phyloP scores from a whole-genome alignment of 306 rosid genomes.

The Rosa multiflora region DNA sequence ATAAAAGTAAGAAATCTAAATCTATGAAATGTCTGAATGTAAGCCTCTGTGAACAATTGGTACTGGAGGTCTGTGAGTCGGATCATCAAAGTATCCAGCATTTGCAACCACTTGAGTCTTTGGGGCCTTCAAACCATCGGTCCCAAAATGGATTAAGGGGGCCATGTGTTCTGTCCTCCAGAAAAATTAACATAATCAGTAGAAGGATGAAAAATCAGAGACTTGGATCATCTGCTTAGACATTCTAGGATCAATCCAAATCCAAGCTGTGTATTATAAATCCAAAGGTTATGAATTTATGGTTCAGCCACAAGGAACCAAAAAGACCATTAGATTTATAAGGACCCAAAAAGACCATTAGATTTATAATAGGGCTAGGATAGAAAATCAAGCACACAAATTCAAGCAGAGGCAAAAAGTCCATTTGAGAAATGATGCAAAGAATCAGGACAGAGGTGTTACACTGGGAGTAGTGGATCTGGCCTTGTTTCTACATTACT shows the following conservation, averaged over 20 bases:
- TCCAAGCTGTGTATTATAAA: background rate
- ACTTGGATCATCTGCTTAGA: background rate
- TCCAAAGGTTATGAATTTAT: background rate
- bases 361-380: background rate
- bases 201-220: background rate
- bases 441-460: conserved; percentile 23
- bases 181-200: conserved; percentile 17
- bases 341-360: background rate
- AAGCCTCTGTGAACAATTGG: conserved; percentile 27
- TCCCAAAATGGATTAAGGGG: conserved; percentile 84
- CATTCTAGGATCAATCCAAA: background rate
- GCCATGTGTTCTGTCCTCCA: conserved; percentile 62
- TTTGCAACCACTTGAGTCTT: conserved; percentile 81
- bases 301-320: background rate
- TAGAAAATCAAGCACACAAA: background rate
- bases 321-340: background rate
- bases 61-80: conserved; percentile 4
- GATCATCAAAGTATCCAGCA: conserved; percentile 81
- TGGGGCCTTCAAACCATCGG: conserved; percentile 94
- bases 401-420: background rate
- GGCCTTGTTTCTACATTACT: conserved; percentile 75
- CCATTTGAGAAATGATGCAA: background rate
- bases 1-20: background rate
- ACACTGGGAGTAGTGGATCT: conserved; percentile 88
- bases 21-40: conserved; percentile 6